Conservation (phyloP, 2,329 filamentous ascomycete genomes). For the Helminthosporium solani region DNA sequence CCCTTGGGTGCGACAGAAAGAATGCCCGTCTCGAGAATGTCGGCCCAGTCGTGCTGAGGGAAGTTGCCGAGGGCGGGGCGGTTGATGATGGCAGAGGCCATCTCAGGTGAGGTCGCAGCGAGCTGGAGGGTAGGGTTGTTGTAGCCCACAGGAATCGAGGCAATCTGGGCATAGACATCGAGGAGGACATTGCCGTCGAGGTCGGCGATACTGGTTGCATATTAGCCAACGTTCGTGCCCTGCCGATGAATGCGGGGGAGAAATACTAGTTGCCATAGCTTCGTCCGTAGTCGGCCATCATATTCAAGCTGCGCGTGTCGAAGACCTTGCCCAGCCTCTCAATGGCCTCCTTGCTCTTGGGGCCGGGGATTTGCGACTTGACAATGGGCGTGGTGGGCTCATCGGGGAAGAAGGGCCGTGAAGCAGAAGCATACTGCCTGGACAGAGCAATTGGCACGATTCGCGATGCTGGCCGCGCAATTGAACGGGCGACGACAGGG, state of each 20-base stretch:
- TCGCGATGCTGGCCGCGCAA: slow-evolving; percentile 16
- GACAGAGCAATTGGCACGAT: slow-evolving; percentile 21
- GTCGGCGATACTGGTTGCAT: slow-evolving; percentile 55
- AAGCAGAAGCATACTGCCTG: slow-evolving; percentile 36
- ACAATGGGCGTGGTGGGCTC: slow-evolving; percentile 59
- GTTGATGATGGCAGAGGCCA: slow-evolving; percentile 81
- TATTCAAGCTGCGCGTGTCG: slow-evolving; percentile 80
- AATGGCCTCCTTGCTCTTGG: slow-evolving; percentile 68
- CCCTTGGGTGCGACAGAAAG: slow-evolving; percentile 81
- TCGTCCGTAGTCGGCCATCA: slow-evolving; percentile 43
- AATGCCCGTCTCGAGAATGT: slow-evolving; percentile 75
- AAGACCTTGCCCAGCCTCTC: slow-evolving; percentile 75
- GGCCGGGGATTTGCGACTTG: slow-evolving; percentile 69
- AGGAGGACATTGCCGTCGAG: slow-evolving; percentile 70
- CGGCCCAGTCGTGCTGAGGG: slow-evolving; percentile 79
- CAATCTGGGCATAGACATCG: slow-evolving; percentile 87
- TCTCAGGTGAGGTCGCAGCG: slow-evolving; percentile 72
- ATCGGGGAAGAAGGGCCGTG: slow-evolving; percentile 57
- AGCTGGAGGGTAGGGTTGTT: slow-evolving; percentile 77
- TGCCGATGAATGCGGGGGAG: neutral
- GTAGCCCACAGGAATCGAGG: slow-evolving; percentile 89
- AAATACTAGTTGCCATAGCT: slow-evolving; percentile 69
- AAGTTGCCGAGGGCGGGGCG: slow-evolving; percentile 89
- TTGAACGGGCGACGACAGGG: slow-evolving; percentile 17
- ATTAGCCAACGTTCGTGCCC: neutral